These are phyloP conservation scores for Aspergillus saccharolyticus DNA, from an alignment of 495 filamentous ascomycete genomes.

Conservation along the genomic window DNA sequence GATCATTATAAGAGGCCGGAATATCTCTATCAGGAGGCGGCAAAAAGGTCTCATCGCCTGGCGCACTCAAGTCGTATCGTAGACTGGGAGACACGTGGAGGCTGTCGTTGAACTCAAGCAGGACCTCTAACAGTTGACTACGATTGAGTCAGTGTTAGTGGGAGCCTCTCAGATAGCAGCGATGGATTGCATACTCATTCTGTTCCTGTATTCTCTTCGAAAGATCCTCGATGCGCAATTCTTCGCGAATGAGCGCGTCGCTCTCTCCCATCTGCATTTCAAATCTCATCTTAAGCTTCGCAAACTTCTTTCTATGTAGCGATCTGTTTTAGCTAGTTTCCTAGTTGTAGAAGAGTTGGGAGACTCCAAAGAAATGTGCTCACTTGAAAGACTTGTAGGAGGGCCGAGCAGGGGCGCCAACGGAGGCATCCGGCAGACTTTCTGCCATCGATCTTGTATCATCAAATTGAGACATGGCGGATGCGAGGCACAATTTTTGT, in stretches of 20 bases:
- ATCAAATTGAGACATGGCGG: conserved; percentile 29
- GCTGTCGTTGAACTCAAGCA: conserved; percentile 80
- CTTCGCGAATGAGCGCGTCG: conserved; percentile 69
- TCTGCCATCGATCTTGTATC: conserved; percentile 24
- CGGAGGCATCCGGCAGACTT: conserved; percentile 31
- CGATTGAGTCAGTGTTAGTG: conserved; percentile 15
- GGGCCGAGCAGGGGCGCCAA: conserved; percentile 31
- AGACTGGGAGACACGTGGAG: conserved; percentile 66
- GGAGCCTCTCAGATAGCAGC: background rate
- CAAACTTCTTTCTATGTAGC: conserved; percentile 82
- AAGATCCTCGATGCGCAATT: conserved; percentile 69
- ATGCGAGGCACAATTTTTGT: background rate
- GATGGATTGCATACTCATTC: conserved; percentile 61
- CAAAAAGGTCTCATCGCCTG: conserved; percentile 35
- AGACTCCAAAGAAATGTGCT: conserved; percentile 3
- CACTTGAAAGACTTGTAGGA: conserved; percentile 44
- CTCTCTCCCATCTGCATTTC: conserved; percentile 76
- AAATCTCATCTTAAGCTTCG: conserved; percentile 83
- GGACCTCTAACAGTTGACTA: conserved; percentile 75
- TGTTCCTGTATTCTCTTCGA: conserved; percentile 77
- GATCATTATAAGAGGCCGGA: conserved; percentile 33
- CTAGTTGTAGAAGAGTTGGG: too few species aligned
- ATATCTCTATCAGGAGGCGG: conserved; percentile 37
- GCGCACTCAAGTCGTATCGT: conserved; percentile 57
- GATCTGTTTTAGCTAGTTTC: conserved; percentile 24